Percentiles rank a stretch among this genome's conserved stretches.
These are phyloP conservation scores for Lentinus brumalis DNA, from an alignment of 768 basidiomycete species.

Conservation along the genomic window DNA sequence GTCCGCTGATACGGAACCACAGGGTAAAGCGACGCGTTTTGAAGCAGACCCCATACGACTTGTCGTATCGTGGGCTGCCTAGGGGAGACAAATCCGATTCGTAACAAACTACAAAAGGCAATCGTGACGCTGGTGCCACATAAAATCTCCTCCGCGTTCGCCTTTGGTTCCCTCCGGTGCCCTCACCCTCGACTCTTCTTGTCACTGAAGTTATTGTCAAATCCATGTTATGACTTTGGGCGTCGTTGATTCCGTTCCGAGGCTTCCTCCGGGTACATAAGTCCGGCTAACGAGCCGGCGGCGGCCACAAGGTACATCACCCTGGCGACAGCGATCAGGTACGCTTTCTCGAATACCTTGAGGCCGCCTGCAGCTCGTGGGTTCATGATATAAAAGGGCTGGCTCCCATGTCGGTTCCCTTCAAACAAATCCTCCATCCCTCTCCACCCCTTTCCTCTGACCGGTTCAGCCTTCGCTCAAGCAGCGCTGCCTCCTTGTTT, in stretches of 20 bases:
- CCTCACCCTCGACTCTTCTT: no score
- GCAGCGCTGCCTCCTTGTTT: constrained; percentile 12
- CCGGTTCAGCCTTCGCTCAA: constrained; percentile 25
- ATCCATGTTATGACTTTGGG: no score
- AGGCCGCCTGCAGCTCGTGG: background rate
- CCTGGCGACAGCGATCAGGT: constrained; percentile 15
- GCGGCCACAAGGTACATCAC: constrained; percentile 6
- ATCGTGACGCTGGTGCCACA: no score
- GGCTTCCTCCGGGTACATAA: background rate
- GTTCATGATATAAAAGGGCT: background rate
- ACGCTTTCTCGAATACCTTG: background rate
- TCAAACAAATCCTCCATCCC: constrained; percentile 1
- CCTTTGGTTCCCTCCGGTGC: no score
- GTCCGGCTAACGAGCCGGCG: background rate
- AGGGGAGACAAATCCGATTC: no score
- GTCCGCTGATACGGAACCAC: no score
- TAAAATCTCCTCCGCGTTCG: no score
- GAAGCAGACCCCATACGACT: no score
- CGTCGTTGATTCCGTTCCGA: background rate
- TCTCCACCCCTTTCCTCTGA: constrained; percentile 15
- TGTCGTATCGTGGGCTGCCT: no score
- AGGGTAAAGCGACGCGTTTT: no score
- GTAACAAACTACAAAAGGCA: no score
- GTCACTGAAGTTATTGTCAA: no score
- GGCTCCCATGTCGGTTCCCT: background rate